phyloP scores from a whole-genome alignment of 2,329 filamentous ascomycete genomes.

The Xylariales sp. region DNA sequence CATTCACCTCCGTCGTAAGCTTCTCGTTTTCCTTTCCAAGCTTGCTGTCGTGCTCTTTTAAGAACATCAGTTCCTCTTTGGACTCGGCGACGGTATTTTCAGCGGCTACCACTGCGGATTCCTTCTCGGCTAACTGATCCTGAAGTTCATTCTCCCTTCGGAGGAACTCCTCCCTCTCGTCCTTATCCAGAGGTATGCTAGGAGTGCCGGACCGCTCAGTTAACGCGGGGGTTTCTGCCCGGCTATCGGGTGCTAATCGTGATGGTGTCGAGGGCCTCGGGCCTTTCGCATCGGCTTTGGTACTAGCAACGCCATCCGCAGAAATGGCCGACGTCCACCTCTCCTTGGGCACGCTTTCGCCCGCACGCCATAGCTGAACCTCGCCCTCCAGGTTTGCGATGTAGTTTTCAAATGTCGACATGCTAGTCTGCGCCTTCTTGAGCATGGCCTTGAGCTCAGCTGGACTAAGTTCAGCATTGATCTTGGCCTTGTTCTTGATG shows the following conservation, averaged over 20 bases:
- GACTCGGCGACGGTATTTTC: constrained; percentile 79
- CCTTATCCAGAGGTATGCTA: constrained; percentile 84
- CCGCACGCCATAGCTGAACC: constrained; percentile 79
- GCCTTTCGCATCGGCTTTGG: constrained; percentile 38
- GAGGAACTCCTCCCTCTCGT: constrained; percentile 94
- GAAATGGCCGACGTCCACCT: constrained; percentile 71
- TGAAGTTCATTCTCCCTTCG: constrained; percentile 94
- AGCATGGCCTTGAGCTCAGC: constrained; percentile 90
- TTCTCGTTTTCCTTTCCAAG: constrained; percentile 87
- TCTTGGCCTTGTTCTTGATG: constrained; percentile 99
- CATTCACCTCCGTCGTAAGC: constrained; percentile 79
- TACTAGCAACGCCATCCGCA: constrained; percentile 42
- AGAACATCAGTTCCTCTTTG: constrained; percentile 77
- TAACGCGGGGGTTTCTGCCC: constrained; percentile 58
- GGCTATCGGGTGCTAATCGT: constrained; percentile 49
- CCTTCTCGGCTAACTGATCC: constrained; percentile 91
- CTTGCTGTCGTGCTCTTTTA: constrained; percentile 82
- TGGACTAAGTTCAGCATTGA: constrained; percentile 96
- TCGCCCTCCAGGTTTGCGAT: constrained; percentile 80
- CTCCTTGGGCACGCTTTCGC: constrained; percentile 84
- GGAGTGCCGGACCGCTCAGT: constrained; percentile 85
- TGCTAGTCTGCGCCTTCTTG: constrained; percentile 86
- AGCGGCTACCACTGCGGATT: constrained; percentile 70
- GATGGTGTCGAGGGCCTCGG: constrained; percentile 50
- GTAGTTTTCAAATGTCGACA: constrained; percentile 84